These are phyloP conservation scores for Aphanomyces stellatus DNA, from an alignment of 352 stramenopile species.

Conservation along the genomic window DNA sequence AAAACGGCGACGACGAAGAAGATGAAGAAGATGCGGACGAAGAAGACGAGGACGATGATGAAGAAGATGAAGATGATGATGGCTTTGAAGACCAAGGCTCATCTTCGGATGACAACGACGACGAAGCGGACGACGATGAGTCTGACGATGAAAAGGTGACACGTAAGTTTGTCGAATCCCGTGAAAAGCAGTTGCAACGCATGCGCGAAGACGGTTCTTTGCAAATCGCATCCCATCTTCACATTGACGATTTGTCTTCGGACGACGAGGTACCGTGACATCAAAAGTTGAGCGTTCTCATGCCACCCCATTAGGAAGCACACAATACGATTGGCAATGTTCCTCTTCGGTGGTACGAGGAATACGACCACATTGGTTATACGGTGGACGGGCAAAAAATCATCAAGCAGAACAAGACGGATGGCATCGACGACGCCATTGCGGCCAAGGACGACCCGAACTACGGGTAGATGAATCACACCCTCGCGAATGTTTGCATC, in stretches of 20 bases:
- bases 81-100: conserved; percentile 81
- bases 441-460: conserved; percentile 86
- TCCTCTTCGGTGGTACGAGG: conserved; percentile 99
- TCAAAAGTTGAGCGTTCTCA: conserved; percentile 27
- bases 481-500: conserved; percentile 17
- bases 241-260: conserved; percentile 98
- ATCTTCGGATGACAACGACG: conserved; percentile 56
- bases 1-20: conserved; percentile 53
- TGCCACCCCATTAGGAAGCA: conserved; percentile 51
- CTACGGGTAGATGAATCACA: conserved; percentile 69
- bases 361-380: conserved; percentile 99
- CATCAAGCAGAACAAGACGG: conserved; percentile 84
- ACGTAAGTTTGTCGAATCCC: conserved; percentile 57
- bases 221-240: conserved; percentile 79
- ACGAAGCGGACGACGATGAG: conserved; percentile 43
- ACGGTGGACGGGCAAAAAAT: conserved; percentile 95
- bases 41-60: conserved; percentile 36
- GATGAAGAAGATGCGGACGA: conserved; percentile 37
- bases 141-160: conserved; percentile 80
- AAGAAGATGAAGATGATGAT: conserved; percentile 48
- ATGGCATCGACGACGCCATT: conserved; percentile 85
- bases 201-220: conserved; percentile 83
- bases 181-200: conserved; percentile 65
- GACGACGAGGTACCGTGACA: conserved; percentile 88
- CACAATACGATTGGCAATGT: conserved; percentile 98